Percentiles rank a stretch among this genome's conserved stretches.
phyloP scores from a whole-genome alignment of 1,284 basidiomycete species.

The Leccinum griseonigrum region DNA sequence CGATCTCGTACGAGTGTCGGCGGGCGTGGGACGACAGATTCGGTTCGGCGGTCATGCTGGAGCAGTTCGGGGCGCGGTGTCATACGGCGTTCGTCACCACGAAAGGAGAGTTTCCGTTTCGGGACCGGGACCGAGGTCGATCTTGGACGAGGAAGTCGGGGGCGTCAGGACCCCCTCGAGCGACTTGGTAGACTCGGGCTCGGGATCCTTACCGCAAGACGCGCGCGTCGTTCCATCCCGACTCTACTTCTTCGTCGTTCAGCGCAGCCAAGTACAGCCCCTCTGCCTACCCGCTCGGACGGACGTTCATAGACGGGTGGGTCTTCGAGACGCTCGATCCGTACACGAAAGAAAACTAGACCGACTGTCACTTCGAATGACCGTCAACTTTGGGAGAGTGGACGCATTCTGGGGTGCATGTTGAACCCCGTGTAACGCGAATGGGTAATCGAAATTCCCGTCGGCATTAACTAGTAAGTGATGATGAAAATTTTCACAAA shows the following conservation, averaged over 20 bases:
- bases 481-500: slow-evolving; percentile 5
- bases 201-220: slow-evolving; percentile 25
- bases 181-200: not conserved
- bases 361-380: slow-evolving; percentile 20
- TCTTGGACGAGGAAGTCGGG: slow-evolving; percentile 31
- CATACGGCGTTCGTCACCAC: slow-evolving; percentile 67
- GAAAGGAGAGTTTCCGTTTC: slow-evolving; percentile 87
- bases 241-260: slow-evolving; percentile 53
- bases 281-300: slow-evolving; percentile 71
- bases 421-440: not conserved
- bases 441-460: slow-evolving; percentile 32
- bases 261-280: slow-evolving; percentile 76
- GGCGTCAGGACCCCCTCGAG: not conserved
- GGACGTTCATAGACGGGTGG: slow-evolving; percentile 92
- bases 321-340: slow-evolving; percentile 96
- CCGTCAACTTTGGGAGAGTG: slow-evolving; percentile 19
- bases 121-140: slow-evolving; percentile 63
- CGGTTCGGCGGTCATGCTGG: slow-evolving; percentile 67
- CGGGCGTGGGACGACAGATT: slow-evolving; percentile 86
- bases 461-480: slow-evolving; percentile 29
- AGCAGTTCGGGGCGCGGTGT: slow-evolving; percentile 80
- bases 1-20: slow-evolving; percentile 70
- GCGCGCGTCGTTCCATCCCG: slow-evolving; percentile 64
- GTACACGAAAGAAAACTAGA: slow-evolving; percentile 90
- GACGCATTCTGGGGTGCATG: slow-evolving; percentile 12